Evolutionary conservation across 139 green algal genomes (phyloP).

Genomic region (Picochlorum sp.): DNA sequence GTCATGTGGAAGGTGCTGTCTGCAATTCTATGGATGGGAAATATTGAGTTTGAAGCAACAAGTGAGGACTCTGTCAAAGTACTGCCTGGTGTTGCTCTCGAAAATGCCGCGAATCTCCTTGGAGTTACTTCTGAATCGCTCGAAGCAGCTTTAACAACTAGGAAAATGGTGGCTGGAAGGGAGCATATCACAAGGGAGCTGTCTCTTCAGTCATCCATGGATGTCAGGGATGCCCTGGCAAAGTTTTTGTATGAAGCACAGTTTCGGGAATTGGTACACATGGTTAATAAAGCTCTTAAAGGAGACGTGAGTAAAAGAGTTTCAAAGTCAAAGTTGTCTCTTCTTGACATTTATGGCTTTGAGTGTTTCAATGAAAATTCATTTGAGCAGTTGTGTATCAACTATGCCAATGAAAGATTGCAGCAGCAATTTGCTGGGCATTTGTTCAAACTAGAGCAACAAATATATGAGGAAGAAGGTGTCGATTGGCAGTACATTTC

Average conservation of each 20-base stretch:
- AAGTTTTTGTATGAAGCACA: constrained; percentile 67
- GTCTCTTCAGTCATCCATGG: constrained; percentile 37
- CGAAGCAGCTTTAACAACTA: constrained; percentile 31
- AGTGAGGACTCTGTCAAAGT: constrained; percentile 6
- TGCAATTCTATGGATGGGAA: constrained; percentile 78
- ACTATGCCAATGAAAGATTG: constrained; percentile 91
- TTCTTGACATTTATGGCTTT: constrained; percentile 90
- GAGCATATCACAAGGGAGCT: constrained; percentile 54
- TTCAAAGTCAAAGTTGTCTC: constrained; percentile 27
- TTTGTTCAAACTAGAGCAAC: constrained; percentile 78
- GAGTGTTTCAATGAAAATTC: constrained; percentile 65
- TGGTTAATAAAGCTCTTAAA: constrained; percentile 56
- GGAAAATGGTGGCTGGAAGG: constrained; percentile 36
- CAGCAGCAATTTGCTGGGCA: constrained; percentile 92
- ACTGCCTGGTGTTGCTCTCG: constrained; percentile 8
- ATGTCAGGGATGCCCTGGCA: constrained; percentile 54
- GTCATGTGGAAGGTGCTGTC: constrained; percentile 52
- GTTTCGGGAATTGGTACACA: constrained; percentile 60
- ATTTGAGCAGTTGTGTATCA: constrained; percentile 97
- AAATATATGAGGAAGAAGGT: constrained; percentile 78
- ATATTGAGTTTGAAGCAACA: constrained; percentile 57
- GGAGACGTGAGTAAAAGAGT: constrained; percentile 37
- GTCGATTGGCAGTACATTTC: constrained; percentile 91
- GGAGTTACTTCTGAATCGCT: constrained; percentile 23
- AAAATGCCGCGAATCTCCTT: constrained; percentile 28